A percentile compares a stretch with the other conserved stretches of the same genome.
Conservation (phyloP, 179 eudicot genomes). For the Heliamphora pulchella region DNA sequence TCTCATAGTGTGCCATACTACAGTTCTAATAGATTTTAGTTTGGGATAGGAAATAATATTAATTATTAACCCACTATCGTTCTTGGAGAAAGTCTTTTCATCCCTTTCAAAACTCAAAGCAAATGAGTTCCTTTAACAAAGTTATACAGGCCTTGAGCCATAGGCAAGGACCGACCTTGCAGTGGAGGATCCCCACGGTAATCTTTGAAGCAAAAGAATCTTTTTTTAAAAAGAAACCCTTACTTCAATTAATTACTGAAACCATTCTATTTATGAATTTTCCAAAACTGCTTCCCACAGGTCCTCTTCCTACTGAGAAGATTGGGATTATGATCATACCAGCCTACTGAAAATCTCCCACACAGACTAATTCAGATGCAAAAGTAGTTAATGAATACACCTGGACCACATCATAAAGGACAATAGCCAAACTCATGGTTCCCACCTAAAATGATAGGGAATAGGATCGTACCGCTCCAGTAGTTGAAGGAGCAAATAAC, state of each 20-base stretch:
- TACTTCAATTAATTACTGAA: neutral
- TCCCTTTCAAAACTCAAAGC: neutral
- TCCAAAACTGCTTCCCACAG: neutral
- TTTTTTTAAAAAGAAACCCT: neutral
- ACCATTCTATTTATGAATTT: neutral
- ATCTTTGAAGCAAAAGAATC: neutral
- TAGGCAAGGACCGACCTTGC: neutral
- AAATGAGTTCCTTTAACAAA: neutral
- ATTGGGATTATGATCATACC: neutral
- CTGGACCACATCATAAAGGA: neutral
- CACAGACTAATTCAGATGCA: neutral
- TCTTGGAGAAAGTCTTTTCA: neutral
- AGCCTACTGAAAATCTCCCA: neutral
- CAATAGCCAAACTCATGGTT: neutral
- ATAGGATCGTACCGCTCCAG: slow-evolving; percentile 48
- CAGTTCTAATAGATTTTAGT: neutral
- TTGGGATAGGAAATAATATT: no score
- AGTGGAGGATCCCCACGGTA: neutral
- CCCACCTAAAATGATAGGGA: neutral
- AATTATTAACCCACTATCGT: neutral
- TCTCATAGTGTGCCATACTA: neutral
- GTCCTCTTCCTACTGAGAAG: neutral
- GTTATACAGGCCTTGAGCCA: neutral
- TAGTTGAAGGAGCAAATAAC: slow-evolving; percentile 67
- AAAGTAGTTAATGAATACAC: neutral